These are phyloP conservation scores for Trypanosoma melophagium DNA, from an alignment of 208 protist genomes.

Conservation along the genomic window DNA sequence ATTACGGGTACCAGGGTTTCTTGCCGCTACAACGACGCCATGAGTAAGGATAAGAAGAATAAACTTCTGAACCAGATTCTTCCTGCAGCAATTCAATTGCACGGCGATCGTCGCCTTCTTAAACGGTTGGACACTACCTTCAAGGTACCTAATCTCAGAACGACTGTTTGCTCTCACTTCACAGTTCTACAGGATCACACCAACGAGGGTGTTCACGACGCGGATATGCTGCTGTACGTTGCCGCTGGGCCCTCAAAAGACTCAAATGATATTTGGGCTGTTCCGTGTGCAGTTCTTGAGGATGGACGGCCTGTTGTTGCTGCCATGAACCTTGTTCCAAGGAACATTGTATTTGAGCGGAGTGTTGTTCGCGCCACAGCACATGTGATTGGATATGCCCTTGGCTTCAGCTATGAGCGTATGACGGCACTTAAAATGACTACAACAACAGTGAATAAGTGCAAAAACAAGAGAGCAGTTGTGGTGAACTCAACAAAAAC, in stretches of 20 bases:
- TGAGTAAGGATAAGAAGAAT: background rate
- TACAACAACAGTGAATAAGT: background rate
- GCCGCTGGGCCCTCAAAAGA: slow-evolving; percentile 17
- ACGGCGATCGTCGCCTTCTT: slow-evolving; percentile 5
- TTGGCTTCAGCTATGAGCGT: slow-evolving; percentile 1
- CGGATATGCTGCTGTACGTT: slow-evolving; percentile 27
- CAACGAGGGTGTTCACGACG: slow-evolving; percentile 9
- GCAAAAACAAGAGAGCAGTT: background rate
- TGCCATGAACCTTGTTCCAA: background rate
- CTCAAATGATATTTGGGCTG: slow-evolving; percentile 24
- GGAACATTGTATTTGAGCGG: background rate
- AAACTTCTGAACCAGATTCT: background rate
- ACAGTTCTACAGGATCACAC: slow-evolving; percentile 12
- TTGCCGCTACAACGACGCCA: background rate
- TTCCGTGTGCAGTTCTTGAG: background rate
- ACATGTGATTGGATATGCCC: background rate
- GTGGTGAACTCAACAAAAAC: slow-evolving; percentile 20
- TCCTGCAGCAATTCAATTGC: background rate
- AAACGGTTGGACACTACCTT: background rate
- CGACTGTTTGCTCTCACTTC: slow-evolving; percentile 4
- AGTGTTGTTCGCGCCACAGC: background rate
- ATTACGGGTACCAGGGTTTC: background rate
- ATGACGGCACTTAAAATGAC: slow-evolving; percentile 21
- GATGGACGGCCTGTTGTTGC: slow-evolving; percentile 8
- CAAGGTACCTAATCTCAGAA: background rate